Evolutionary conservation across 177 flowering plant species (phyloP).

Genomic region (Vitis hybrid): DNA sequence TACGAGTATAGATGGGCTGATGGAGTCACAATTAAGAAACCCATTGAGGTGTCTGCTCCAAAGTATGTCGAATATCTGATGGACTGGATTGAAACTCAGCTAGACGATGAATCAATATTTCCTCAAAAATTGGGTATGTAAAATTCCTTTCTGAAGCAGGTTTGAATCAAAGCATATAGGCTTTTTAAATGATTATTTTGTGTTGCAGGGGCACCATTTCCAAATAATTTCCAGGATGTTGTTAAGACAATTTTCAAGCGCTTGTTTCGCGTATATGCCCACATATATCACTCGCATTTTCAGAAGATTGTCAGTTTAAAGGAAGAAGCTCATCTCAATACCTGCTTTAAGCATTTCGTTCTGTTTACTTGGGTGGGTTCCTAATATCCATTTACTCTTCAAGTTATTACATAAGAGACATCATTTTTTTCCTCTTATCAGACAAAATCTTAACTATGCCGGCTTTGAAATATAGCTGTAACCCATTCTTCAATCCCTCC

Average conservation of each 20-base stretch:
- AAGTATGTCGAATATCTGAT: slow-evolving; percentile 76
- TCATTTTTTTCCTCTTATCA: too few relatives aligned
- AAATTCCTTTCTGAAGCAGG: background rate
- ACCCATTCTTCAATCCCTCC: too few relatives aligned
- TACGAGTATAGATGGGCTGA: slow-evolving; percentile 86
- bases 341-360: slow-evolving; percentile 82
- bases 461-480: too few relatives aligned
- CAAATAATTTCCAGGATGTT: slow-evolving; percentile 54
- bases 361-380: slow-evolving; percentile 59
- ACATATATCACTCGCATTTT: slow-evolving; percentile 76
- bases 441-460: too few relatives aligned
- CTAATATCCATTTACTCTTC: too few relatives aligned
- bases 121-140: slow-evolving; percentile 63
- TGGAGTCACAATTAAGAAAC: slow-evolving; percentile 69
- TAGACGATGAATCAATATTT: slow-evolving; percentile 68
- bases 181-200: slow-evolving; percentile 4
- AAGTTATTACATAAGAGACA: too few relatives aligned
- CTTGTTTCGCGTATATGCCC: slow-evolving; percentile 75
- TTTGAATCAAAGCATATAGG: background rate
- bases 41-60: slow-evolving; percentile 80
- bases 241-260: slow-evolving; percentile 73
- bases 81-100: slow-evolving; percentile 81
- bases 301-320: slow-evolving; percentile 64
- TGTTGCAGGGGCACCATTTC: slow-evolving; percentile 60
- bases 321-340: slow-evolving; percentile 82